Evolutionary conservation across 345 rosid genomes (phyloP).

Genomic region (Syzygium grande): DNA sequence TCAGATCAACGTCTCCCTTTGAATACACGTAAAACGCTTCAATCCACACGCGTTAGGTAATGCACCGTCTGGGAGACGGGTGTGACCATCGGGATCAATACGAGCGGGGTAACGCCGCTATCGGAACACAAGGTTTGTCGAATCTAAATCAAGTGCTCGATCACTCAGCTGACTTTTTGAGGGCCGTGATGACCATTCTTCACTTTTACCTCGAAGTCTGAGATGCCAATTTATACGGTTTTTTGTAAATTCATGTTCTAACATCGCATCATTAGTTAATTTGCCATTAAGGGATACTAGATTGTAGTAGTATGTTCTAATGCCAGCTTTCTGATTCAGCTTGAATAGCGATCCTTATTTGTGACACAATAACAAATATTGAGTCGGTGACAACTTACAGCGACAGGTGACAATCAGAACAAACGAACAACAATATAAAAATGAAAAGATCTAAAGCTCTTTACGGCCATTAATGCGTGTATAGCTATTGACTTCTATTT

Average conservation of each 20-base stretch:
- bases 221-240: background rate
- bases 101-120: background rate
- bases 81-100: background rate
- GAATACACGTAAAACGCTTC: background rate
- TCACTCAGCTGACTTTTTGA: background rate
- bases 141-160: background rate
- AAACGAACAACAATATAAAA: background rate
- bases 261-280: background rate
- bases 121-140: fast-evolving
- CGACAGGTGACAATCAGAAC: background rate
- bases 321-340: background rate
- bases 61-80: background rate
- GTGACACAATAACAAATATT: background rate
- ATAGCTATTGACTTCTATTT: too few species aligned
- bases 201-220: background rate
- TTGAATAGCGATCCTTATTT: background rate
- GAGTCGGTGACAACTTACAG: background rate
- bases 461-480: background rate
- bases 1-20: background rate
- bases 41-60: background rate
- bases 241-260: background rate
- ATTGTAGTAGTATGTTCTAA: background rate
- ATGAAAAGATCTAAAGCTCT: background rate
- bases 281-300: background rate
- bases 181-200: background rate